Base-by-base conservation (phyloP, 495 filamentous ascomycete genomes). In the Penicillium diatomitis region DNA sequence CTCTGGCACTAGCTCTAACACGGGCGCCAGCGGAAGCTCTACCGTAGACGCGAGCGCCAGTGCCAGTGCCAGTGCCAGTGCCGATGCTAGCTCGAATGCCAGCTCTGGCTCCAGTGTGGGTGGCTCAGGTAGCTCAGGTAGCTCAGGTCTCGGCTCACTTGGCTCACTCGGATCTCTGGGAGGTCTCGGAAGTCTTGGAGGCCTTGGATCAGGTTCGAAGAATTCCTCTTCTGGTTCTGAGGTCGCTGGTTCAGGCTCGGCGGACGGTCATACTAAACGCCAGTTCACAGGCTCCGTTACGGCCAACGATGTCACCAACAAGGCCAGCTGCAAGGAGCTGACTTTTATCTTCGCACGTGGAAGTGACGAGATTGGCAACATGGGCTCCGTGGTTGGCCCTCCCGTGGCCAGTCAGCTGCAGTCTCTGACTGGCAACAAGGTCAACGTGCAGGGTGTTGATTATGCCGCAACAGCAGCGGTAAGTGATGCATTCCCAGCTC, bases 301-400 rank as follows among this genome's bases (percentile, higher is more conserved):
- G 29, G 61, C 64, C 11, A 76, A 77, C 53, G 72, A 70, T 10
- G 63, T 79, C 7, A 61, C 62, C 6, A 41, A 68, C 30, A 64
- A 70, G 38, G 60, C 51, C 4, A 46, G 49, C 34, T 80, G 77
- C 60, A 63, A 68, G 38, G 50, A 62, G 12, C 55, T 80, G 41
- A 79, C 78, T 27, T 67, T 82, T 45, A 75, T 84, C 51, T 83
- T 78, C 47, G 79, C 79, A 7, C 73, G 80, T 33, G 79, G 80
- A 6, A 82, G 75, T 7, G 64, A 56, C 32, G 79, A 82, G 55
- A 50, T 69, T 6, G 78, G 77, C 9, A 78, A 81, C 57, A 75
- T 83, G 35, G 80, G 81, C 5, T 67, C 67, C n/a, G 53, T 81
- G n/a, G 71, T 70, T 40, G 78, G 78, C 2, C 79, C 79, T 6